Conservation (phyloP, 169 alveolate species). For the Cyclospora cayetanensis region DNA sequence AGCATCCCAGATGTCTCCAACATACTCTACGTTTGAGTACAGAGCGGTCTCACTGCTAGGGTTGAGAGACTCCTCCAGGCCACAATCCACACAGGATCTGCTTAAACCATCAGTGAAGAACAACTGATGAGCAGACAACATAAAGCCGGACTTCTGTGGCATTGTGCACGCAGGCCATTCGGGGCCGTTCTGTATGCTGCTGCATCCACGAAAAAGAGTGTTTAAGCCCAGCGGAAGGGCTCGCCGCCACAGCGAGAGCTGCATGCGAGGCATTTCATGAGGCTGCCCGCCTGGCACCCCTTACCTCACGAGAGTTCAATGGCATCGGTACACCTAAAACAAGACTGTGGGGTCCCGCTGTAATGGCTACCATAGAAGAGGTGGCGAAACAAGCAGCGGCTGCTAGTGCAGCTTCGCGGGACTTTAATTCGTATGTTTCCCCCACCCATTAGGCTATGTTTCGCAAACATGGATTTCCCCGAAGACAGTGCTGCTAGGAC, state of each 20-base stretch:
- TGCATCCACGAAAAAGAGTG: background rate
- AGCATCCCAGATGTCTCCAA: no score
- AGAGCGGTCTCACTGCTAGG: no score
- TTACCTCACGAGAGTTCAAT: background rate
- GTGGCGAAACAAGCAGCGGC: slow-evolving; percentile 19
- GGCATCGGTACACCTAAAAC: background rate
- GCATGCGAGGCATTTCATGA: slow-evolving; percentile 15
- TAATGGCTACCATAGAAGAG: background rate
- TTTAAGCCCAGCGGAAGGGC: background rate
- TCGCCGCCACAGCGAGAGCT: slow-evolving; percentile 17
- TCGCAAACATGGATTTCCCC: no score
- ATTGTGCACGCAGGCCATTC: background rate
- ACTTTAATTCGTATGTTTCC: background rate
- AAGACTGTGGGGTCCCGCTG: background rate
- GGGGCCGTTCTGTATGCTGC: background rate
- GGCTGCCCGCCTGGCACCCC: background rate
- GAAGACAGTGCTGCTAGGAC: no score
- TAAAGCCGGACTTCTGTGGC: background rate
- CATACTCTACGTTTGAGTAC: no score
- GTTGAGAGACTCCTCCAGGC: no score
- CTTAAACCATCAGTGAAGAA: background rate
- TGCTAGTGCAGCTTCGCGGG: background rate
- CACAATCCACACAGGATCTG: no score
- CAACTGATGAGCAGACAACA: no score
- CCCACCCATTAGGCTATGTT: background rate